These are phyloP conservation scores for Geotrichum reessii DNA, from an alignment of 1,139 yeast genomes.

Conservation along the genomic window DNA sequence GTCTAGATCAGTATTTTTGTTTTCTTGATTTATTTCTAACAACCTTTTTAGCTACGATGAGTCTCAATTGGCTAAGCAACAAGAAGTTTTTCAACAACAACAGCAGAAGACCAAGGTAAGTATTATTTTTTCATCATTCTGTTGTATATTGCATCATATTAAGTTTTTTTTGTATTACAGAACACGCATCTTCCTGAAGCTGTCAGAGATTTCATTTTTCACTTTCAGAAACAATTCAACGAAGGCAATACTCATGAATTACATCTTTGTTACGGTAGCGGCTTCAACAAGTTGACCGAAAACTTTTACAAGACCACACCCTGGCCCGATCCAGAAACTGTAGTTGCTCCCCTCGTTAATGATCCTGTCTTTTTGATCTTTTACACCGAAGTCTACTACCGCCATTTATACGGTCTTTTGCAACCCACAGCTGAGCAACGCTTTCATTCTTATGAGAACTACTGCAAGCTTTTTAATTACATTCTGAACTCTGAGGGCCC, in stretches of 20 bases:
- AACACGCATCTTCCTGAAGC: slow-evolving; percentile 40
- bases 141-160: background rate
- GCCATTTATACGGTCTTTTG: slow-evolving; percentile 44
- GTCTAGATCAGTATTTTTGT: background rate
- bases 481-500: slow-evolving; percentile 43
- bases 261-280: slow-evolving; percentile 42
- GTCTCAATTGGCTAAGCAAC: slow-evolving; percentile 34
- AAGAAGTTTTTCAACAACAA: slow-evolving; percentile 31
- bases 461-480: slow-evolving; percentile 45
- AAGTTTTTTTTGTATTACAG: background rate
- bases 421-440: slow-evolving; percentile 43
- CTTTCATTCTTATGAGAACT: slow-evolving; percentile 45
- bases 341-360: slow-evolving; percentile 42
- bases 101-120: slow-evolving; percentile 24
- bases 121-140: background rate
- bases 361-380: slow-evolving; percentile 43
- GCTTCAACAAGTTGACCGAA: slow-evolving; percentile 44
- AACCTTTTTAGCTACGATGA: slow-evolving; percentile 28
- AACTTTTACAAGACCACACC: slow-evolving; percentile 40
- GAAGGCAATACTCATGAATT: slow-evolving; percentile 43
- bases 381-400: slow-evolving; percentile 46
- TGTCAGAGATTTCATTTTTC: slow-evolving; percentile 41
- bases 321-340: slow-evolving; percentile 45
- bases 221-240: slow-evolving; percentile 40
- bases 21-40: background rate